Evolutionary conservation across 2,329 filamentous ascomycete species (phyloP), one percentile per base, ranked within the genome.

Genomic region (Aspergillus candidus): DNA sequence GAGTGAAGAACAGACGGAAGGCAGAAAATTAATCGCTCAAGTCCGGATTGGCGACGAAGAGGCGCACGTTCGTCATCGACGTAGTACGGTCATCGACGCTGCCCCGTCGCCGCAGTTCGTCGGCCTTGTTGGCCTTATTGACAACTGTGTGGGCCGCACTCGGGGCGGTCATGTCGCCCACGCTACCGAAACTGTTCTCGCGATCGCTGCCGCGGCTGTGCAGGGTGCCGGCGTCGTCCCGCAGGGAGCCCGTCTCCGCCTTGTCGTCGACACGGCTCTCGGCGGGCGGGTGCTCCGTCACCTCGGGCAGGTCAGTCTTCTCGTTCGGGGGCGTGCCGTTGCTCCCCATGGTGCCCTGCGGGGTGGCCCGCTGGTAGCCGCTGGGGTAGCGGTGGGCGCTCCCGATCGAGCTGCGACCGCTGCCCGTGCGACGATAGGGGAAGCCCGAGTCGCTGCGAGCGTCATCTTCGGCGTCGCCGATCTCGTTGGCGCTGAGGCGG

Each of bases 401-500:
- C 38, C 72, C 72, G 12, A 79, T 61, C 35, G 77, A 81, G 59
- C 77, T 81, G 49, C 78, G 71, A 11, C 78, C 77, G 49, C 77
- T 81, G 36, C 77, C 77, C 3, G 72, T 76, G 40, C 78, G 71
- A 40, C 72, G 72, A 55, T 82, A 77, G 48, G 67, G 53, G 36
- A 58, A 58, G 13, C 59, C 60, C 38, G 63, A 61, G 7, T 62
- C 63, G 51, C 63, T 70, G 53, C 53, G 66, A 12, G 67, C 63
- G 34, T 84, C 82, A 38, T 83, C 88, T 56, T 90, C 88, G 53
- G 84, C 89, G 53, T 87, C 88, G 58, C 94, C 89, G 11, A 97
- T 87, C 66, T 98, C 93, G 40, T 87, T 94, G n/a, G 93, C 91
- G 63, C 88, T 94, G 50, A 98, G 75, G 35, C 93, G 83, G 68